Evolutionary conservation across 495 filamentous ascomycete genomes (phyloP).

Genomic region (Talaromyces ruber): DNA sequence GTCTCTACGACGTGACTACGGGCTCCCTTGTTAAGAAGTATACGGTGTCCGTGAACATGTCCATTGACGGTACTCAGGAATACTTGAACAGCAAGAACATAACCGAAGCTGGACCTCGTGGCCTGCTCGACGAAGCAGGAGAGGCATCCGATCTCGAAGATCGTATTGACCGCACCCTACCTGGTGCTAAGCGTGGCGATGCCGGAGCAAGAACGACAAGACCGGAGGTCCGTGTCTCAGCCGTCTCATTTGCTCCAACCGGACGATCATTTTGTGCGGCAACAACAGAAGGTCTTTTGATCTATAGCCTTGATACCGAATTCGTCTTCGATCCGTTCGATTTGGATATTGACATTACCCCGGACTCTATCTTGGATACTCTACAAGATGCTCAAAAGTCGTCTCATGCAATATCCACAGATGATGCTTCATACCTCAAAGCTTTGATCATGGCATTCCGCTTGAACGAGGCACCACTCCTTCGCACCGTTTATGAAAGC

Average conservation of each 20-base stretch:
- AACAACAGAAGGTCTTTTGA: slow-evolving; percentile 84
- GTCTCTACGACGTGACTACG: slow-evolving; percentile 83
- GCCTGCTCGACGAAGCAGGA: slow-evolving; percentile 74
- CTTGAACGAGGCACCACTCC: slow-evolving; percentile 69
- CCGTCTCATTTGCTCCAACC: slow-evolving; percentile 79
- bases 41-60: slow-evolving; percentile 87
- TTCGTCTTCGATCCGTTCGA: slow-evolving; percentile 90
- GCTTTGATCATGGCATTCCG: slow-evolving; percentile 96
- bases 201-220: slow-evolving; percentile 62
- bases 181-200: slow-evolving; percentile 81
- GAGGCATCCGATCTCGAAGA: slow-evolving; percentile 86
- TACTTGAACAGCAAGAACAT: slow-evolving; percentile 86
- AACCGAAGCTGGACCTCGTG: slow-evolving; percentile 81
- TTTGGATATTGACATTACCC: slow-evolving; percentile 86
- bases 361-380: slow-evolving; percentile 65
- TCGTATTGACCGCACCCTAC: slow-evolving; percentile 74
- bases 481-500: slow-evolving; percentile 75
- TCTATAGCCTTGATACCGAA: slow-evolving; percentile 78
- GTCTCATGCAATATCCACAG: slow-evolving; percentile 18
- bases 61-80: slow-evolving; percentile 91
- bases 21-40: slow-evolving; percentile 90
- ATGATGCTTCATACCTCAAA: slow-evolving; percentile 73
- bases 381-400: slow-evolving; percentile 44
- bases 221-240: slow-evolving; percentile 79
- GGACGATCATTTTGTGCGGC: slow-evolving; percentile 90